Percentiles rank a stretch among this genome's conserved stretches.
These are phyloP conservation scores for Globisporangium acanthophoron DNA, from an alignment of 352 stramenopile genomes.

Conservation along the genomic window DNA sequence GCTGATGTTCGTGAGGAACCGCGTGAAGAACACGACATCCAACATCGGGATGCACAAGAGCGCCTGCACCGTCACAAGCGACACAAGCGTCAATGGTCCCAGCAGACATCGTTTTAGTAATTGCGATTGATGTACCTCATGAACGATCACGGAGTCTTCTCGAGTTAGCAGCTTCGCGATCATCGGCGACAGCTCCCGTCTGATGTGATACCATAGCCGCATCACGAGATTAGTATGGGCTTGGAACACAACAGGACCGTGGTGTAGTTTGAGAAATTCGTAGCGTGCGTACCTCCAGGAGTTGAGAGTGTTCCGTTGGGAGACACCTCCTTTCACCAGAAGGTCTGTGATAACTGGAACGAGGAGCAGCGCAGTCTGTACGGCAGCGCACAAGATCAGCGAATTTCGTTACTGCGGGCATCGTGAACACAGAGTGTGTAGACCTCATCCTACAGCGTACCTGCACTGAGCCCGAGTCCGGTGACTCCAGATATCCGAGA, in stretches of 20 bases:
- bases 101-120: not conserved
- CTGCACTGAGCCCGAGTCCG: not conserved
- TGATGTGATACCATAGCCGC: not conserved
- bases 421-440: not conserved
- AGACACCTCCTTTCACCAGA: not conserved
- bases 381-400: not conserved
- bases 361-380: constrained; percentile 3
- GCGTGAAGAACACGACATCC: constrained; percentile 5
- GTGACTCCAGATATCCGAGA: not conserved
- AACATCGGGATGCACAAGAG: constrained; percentile 6
- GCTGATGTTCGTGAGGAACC: not conserved
- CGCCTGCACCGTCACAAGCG: not conserved
- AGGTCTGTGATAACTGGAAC: not conserved
- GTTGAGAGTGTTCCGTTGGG: not conserved
- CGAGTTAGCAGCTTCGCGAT: constrained; percentile 15
- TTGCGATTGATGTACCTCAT: not conserved
- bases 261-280: not conserved
- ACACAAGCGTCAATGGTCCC: not conserved
- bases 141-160: not conserved
- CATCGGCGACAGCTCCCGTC: constrained; percentile 19
- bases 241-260: not conserved
- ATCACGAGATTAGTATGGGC: not conserved
- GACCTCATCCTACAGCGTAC: not conserved
- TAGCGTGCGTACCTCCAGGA: constrained; percentile 5
- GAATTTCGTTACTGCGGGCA: not conserved